Conservation (phyloP, 2,329 filamentous ascomycete genomes). For the Claviceps digitariae region DNA sequence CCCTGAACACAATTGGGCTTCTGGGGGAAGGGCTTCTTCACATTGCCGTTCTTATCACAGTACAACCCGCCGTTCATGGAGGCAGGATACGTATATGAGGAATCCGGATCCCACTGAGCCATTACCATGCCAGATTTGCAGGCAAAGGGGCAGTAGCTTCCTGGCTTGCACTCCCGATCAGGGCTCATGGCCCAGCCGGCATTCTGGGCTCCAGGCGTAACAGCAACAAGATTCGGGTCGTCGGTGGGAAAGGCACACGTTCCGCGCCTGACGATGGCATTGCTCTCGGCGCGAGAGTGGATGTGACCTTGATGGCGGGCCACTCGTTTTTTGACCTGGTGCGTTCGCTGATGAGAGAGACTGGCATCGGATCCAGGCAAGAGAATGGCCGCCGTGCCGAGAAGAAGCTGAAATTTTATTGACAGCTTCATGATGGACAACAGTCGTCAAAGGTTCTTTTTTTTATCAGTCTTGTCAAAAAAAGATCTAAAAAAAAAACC, state of each 20-base stretch:
- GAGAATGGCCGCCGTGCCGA: slow-evolving; percentile 35
- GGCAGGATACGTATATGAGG: slow-evolving; percentile 53
- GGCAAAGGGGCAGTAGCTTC: slow-evolving; percentile 62
- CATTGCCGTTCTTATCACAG: slow-evolving; percentile 52
- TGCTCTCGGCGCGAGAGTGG: slow-evolving; percentile 9
- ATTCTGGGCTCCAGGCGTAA: slow-evolving; percentile 52
- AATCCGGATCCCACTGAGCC: slow-evolving; percentile 63
- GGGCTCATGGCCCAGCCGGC: slow-evolving; percentile 71
- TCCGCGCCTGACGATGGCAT: slow-evolving; percentile 35
- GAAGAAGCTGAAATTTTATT: slow-evolving; percentile 32
- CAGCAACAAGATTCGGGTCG: slow-evolving; percentile 50
- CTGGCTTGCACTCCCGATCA: slow-evolving; percentile 53
- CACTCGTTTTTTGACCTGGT: slow-evolving; percentile 24
- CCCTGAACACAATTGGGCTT: slow-evolving; percentile 59
- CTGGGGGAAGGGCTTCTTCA: slow-evolving; percentile 55
- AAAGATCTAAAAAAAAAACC: too few species aligned
- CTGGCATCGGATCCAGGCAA: slow-evolving; percentile 22
- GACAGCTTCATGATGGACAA: slow-evolving; percentile 35
- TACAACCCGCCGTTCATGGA: slow-evolving; percentile 68
- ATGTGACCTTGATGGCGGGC: slow-evolving; percentile 16
- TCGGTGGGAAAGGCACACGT: slow-evolving; percentile 50
- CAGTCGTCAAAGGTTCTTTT: neutral
- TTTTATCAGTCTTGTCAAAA: slow-evolving; percentile 1
- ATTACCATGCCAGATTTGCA: slow-evolving; percentile 65
- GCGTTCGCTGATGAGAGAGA: slow-evolving; percentile 20